Evolutionary conservation across 306 rosid species (phyloP), one percentile per base, ranked within the genome.

Genomic region (Purshia tridentata): DNA sequence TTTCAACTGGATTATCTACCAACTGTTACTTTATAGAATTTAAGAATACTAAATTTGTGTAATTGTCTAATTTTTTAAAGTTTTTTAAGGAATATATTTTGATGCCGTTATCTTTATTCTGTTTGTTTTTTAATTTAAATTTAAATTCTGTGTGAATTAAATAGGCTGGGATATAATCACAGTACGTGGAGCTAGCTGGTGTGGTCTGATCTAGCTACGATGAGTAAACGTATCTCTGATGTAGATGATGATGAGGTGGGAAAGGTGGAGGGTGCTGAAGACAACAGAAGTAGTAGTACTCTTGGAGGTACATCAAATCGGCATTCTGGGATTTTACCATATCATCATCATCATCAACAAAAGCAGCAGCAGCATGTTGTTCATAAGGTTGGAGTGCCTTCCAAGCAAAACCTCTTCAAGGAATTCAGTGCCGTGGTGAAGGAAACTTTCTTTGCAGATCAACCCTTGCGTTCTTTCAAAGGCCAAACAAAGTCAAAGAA

Each of bases 381-480:
- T 72, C 60, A 74, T 7, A 76, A 76, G 71, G 84, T 81, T 23
- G 84, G 81, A 4, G 45, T 72, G 72, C 78, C 72, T n/a, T 56
- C 76, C 2, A 81, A 45, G 67, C 57, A 39, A 74, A 72, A 22
- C 18, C 35, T 44, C 2, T 81, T 67, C 55, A 12, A 67, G 11
- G 84, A 81, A 19, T 76, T 81, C 51, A 60, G 20, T 45, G 48
- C 29, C 3, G 16, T 47, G 0, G 74, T 81, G 75, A 72, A 61
- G 5, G 84, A 81, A 53, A 81, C 84, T 9, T 72, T 81, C 60
- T 81, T 81, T 55, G 15, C 65, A 0, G 84, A 81, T 67, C 75
- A 83, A 23, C 93, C 96, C 4, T 75, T 92, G 5, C 58, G 77
- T 14, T 40, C 79, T 42, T 89, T 83, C 57, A 86, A 80, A 64